A percentile compares a stretch with the other conserved stretches of the same genome.
These are phyloP conservation scores for Gleditsia sinensis DNA, from an alignment of 306 rosid species.

Conservation along the genomic window DNA sequence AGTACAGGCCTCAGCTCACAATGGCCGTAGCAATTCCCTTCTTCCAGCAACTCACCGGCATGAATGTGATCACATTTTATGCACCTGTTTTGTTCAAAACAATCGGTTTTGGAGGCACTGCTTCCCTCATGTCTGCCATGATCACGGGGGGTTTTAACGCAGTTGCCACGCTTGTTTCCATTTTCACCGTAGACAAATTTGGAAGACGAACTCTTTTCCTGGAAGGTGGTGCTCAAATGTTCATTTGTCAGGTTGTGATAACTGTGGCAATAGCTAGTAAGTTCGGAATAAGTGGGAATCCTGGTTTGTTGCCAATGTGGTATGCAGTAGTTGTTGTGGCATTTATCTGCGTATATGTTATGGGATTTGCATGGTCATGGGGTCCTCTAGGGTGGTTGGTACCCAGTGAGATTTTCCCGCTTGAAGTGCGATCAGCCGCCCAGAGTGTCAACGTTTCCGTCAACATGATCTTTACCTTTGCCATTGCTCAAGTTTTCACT, in stretches of 20 bases:
- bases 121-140: conserved; percentile 51
- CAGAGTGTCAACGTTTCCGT: conserved; percentile 43
- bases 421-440: conserved; percentile 51
- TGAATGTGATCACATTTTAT: conserved; percentile 51
- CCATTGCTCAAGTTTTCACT: conserved; percentile 53
- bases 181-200: conserved; percentile 39
- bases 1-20: conserved; percentile 50
- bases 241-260: conserved; percentile 43
- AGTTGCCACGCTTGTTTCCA: conserved; percentile 40
- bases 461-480: conserved; percentile 61
- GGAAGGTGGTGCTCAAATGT: conserved; percentile 55
- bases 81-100: conserved; percentile 65
- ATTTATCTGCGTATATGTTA: conserved; percentile 39
- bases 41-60: conserved; percentile 63
- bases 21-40: conserved; percentile 54
- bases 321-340: conserved; percentile 37
- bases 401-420: conserved; percentile 60
- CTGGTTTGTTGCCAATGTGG: conserved; percentile 38
- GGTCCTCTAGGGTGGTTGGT: conserved; percentile 69
- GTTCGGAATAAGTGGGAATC: conserved; percentile 47
- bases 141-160: conserved; percentile 43
- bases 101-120: conserved; percentile 50
- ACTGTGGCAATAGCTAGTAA: conserved; percentile 30
- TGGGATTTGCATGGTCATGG: conserved; percentile 70
- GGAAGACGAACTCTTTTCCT: conserved; percentile 54